Percentiles rank a stretch among this genome's conserved stretches.
Evolutionary conservation across 2,329 filamentous ascomycete genomes (phyloP).

Genomic region (Fusarium pilosicola): DNA sequence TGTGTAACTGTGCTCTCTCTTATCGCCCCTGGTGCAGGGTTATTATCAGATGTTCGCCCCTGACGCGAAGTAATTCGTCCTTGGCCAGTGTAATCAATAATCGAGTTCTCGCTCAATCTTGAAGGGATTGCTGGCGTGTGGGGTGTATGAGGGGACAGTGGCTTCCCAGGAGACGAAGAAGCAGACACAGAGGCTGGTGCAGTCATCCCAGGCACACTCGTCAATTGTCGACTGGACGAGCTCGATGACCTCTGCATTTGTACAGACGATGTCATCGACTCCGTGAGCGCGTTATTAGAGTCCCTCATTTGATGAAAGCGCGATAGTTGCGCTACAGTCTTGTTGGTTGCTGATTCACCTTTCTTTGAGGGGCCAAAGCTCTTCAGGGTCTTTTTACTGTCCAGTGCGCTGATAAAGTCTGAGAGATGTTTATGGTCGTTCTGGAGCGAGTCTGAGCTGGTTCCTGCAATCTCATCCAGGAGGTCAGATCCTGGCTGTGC

Average conservation of each 20-base stretch:
- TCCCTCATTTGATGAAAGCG: slow-evolving; percentile 92
- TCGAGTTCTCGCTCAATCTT: slow-evolving; percentile 89
- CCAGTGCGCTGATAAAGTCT: slow-evolving; percentile 89
- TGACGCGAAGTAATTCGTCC: slow-evolving; percentile 47
- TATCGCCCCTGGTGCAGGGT: slow-evolving; percentile 46
- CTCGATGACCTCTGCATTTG: slow-evolving; percentile 85
- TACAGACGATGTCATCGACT: slow-evolving; percentile 91
- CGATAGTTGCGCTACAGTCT: slow-evolving; percentile 80
- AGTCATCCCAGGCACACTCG: slow-evolving; percentile 70
- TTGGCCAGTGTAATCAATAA: slow-evolving; percentile 55
- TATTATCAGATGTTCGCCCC: slow-evolving; percentile 39
- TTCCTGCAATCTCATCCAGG: slow-evolving; percentile 74
- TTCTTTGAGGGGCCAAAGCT: slow-evolving; percentile 77
- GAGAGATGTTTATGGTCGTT: slow-evolving; percentile 93
- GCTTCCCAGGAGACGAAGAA: slow-evolving; percentile 90
- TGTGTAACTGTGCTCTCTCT: slow-evolving; percentile 55
- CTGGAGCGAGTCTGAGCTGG: slow-evolving; percentile 73
- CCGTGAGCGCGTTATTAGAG: slow-evolving; percentile 86
- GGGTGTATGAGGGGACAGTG: slow-evolving; percentile 87
- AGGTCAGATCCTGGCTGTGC: slow-evolving; percentile 81
- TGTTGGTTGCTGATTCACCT: slow-evolving; percentile 75
- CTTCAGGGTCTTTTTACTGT: slow-evolving; percentile 85
- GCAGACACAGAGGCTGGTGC: slow-evolving; percentile 82
- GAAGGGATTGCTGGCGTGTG: slow-evolving; percentile 95
- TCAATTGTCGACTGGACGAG: slow-evolving; percentile 71